Percentiles rank a stretch among this genome's conserved stretches.
Conservation (phyloP, 345 rosid species). For the Hibiscus trionum region DNA sequence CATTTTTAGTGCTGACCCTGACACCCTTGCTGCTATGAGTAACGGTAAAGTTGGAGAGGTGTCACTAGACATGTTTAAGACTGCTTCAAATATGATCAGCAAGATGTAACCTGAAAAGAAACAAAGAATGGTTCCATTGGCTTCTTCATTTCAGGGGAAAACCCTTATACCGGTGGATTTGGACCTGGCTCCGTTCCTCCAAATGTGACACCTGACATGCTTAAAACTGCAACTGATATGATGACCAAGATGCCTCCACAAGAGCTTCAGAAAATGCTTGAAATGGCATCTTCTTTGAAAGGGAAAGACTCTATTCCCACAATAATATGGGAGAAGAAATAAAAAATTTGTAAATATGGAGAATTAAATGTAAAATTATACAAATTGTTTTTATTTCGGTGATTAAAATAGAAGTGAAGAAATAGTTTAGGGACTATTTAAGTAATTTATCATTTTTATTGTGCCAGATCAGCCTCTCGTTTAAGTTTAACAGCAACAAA, state of each 20-base stretch:
- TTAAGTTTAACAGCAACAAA: too few relatives aligned
- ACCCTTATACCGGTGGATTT: conserved; percentile 34
- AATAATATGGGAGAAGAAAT: conserved; percentile 6
- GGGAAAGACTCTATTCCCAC: conserved; percentile 33
- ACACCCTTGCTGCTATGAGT: conserved; percentile 56
- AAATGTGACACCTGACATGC: conserved; percentile 65
- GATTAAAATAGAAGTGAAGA: too few relatives aligned
- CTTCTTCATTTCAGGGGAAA: conserved; percentile 63
- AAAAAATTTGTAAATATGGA: too few relatives aligned
- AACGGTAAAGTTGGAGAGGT: conserved; percentile 69
- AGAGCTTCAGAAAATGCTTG: conserved; percentile 82
- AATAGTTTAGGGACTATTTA: too few relatives aligned
- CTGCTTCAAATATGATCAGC: conserved; percentile 76
- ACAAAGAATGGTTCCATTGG: conserved; percentile 70
- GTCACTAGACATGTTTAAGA: conserved; percentile 73
- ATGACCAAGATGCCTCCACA: conserved; percentile 68
- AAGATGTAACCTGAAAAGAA: conserved; percentile 91
- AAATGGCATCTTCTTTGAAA: conserved; percentile 60
- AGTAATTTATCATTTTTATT: too few relatives aligned
- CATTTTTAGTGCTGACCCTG: conserved; percentile 65
- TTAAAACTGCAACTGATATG: conserved; percentile 77
- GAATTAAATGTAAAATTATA: too few relatives aligned
- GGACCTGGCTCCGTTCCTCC: conserved; percentile 37
- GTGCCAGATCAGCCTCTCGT: too few relatives aligned
- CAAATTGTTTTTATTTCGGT: too few relatives aligned